A percentile compares a stretch with the other conserved stretches of the same genome.
These are phyloP conservation scores for Cucurbita moschata DNA, from an alignment of 306 rosid genomes.

Conservation along the genomic window DNA sequence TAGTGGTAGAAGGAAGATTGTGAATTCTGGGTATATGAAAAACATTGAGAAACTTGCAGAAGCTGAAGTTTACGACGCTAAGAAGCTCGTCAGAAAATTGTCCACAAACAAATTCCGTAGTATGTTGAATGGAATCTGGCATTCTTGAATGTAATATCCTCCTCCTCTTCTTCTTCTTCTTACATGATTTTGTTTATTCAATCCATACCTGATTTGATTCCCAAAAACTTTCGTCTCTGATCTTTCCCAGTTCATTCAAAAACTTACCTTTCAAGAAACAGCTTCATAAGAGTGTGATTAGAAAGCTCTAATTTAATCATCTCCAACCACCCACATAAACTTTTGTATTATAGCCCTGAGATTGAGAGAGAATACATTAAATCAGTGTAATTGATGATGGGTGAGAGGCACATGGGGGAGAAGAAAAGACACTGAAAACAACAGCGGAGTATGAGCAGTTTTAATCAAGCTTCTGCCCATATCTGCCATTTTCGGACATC, in stretches of 20 bases:
- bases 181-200: constrained; percentile 16
- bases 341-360: not conserved
- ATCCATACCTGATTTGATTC: constrained; percentile 27
- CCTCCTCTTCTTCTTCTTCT: not conserved
- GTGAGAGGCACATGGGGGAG: constrained; percentile 31
- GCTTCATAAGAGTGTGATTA: not conserved
- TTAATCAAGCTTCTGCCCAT: constrained; percentile 18
- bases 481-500: constrained; percentile 25
- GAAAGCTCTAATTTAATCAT: constrained; percentile 3
- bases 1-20: constrained; percentile 72
- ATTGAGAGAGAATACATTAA: not conserved
- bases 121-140: constrained; percentile 70
- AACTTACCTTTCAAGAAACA: not conserved
- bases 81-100: constrained; percentile 66
- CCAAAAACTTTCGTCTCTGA: not conserved
- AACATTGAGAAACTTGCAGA: constrained; percentile 80
- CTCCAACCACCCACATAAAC: not conserved
- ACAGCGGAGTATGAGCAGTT: not conserved
- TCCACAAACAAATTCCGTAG: constrained; percentile 60
- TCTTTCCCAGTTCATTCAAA: not conserved
- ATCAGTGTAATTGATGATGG: not conserved
- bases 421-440: constrained; percentile 10
- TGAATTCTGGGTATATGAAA: constrained; percentile 49
- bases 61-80: constrained; percentile 68
- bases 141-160: constrained; percentile 33